A percentile compares a stretch with the other conserved stretches of the same genome.
Evolutionary conservation across 2,329 filamentous ascomycete genomes (phyloP).

Genomic region (Furcasterigmium furcatum): DNA sequence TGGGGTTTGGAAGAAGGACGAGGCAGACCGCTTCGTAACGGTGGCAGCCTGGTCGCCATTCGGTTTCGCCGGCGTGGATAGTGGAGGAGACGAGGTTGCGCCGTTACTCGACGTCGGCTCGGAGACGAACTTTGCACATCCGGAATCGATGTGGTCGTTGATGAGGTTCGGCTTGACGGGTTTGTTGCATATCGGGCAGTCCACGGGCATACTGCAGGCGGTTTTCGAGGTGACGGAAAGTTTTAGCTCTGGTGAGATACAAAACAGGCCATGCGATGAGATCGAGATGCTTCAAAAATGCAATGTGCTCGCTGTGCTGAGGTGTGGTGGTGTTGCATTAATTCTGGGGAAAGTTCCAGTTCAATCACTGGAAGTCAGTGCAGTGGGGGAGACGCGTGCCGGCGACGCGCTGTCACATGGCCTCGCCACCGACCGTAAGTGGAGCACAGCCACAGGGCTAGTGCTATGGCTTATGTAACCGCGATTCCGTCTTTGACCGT

Average conservation of each 20-base stretch:
- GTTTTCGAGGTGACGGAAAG: too few relatives aligned
- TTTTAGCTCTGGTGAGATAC: too few relatives aligned
- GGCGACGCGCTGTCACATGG: conserved; percentile 4
- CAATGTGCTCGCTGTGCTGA: too few relatives aligned
- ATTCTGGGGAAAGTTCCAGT: not conserved
- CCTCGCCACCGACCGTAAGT: not conserved
- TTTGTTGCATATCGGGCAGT: conserved; percentile 79
- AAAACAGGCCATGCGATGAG: not conserved
- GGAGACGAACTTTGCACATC: conserved; percentile 66
- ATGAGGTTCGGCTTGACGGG: conserved; percentile 71
- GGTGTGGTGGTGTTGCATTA: not conserved
- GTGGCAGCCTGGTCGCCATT: conserved; percentile 11
- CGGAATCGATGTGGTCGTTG: conserved; percentile 87
- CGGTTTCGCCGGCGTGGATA: conserved; percentile 22
- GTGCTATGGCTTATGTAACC: too few relatives aligned
- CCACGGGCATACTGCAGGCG: conserved; percentile 42
- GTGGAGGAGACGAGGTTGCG: conserved; percentile 19
- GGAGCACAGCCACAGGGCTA: not conserved
- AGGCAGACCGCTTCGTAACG: conserved; percentile 46
- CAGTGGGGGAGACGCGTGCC: too few relatives aligned
- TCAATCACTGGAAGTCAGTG: too few relatives aligned
- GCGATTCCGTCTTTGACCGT: too few relatives aligned
- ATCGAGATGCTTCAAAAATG: not conserved
- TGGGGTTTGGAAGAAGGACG: conserved; percentile 61
- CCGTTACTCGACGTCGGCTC: conserved; percentile 31